Evolutionary conservation across 495 filamentous ascomycete genomes (phyloP), one percentile per base, ranked within the genome.

Genomic region (Bryoglossum gracile): DNA sequence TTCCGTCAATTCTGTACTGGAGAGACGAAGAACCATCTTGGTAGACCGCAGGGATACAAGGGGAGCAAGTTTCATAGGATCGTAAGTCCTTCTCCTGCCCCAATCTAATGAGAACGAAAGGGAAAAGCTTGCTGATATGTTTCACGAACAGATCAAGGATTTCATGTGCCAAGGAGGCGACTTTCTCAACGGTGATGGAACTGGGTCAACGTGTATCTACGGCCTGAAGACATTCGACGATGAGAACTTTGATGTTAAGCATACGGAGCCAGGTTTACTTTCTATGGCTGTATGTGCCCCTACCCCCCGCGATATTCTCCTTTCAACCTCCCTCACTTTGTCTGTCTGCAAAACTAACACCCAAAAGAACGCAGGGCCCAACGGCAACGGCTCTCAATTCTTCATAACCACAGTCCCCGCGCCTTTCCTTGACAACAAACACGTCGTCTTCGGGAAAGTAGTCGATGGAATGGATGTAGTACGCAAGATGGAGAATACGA

Each of bases 161-260:
- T 97, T 97, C 66, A 96, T 98, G 90, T 73, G 68, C 55, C 94
- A 97, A 69, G 94, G 94, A 26, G 92, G 94, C 42, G 94, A 98
- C 66, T 97, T 98, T 68, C 65, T 96, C 48, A 86, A 95, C 61
- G 89, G 91, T 33, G 84, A 97, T 63, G 94, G 94, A 10, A 94
- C 84, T 2, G 92, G 92, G 3, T 86, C 80, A 30, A 79, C 81
- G n/a, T 83, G 76, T 44, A 95, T 95, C 61, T 95, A 94, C 67
- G 86, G 87, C 38, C 82, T 76, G 11, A 80, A 84, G 50, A 72
- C 75, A n/a, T 97, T 97, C 57, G 74, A 78, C 3, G 94, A 98
- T 62, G 92, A 98, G 69, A 92, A 91, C 54, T 96, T 97, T 62
- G 68, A 60, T 3, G 57, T 90, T 34, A 86, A 78, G 59, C 91